phyloP scores from a whole-genome alignment of 73 alveolate species.

The Paramecium pentaurelia region DNA sequence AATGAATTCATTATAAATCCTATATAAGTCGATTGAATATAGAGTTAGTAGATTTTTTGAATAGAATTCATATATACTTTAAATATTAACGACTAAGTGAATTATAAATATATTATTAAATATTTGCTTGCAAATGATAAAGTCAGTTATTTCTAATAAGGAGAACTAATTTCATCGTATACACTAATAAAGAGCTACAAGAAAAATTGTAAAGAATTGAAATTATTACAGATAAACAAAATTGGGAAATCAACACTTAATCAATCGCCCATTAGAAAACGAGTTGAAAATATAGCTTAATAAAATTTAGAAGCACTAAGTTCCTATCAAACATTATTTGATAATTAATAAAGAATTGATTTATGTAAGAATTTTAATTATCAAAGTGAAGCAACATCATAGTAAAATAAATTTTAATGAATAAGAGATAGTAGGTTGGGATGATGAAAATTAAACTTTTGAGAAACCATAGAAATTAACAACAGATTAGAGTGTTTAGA shows the following conservation, averaged over 20 bases:
- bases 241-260: neutral
- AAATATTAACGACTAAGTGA: neutral
- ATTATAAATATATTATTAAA: neutral
- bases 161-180: conserved; percentile 1
- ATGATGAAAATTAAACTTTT: neutral
- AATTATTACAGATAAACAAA: neutral
- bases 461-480: neutral
- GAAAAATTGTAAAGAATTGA: neutral
- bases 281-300: neutral
- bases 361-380: neutral
- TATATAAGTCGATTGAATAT: neutral
- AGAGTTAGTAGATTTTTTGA: neutral
- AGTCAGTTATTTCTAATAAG: neutral
- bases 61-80: neutral
- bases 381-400: neutral
- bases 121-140: neutral
- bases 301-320: neutral
- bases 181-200: neutral
- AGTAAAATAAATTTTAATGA: neutral
- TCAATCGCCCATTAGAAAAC: neutral
- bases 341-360: neutral
- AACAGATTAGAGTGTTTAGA: neutral
- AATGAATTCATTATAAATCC: neutral
- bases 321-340: neutral
- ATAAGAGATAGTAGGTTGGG: neutral